A percentile compares a stretch with the other conserved stretches of the same genome.
Evolutionary conservation across 2,329 filamentous ascomycete genomes (phyloP).

Genomic region (Exophiala xenobiotica): DNA sequence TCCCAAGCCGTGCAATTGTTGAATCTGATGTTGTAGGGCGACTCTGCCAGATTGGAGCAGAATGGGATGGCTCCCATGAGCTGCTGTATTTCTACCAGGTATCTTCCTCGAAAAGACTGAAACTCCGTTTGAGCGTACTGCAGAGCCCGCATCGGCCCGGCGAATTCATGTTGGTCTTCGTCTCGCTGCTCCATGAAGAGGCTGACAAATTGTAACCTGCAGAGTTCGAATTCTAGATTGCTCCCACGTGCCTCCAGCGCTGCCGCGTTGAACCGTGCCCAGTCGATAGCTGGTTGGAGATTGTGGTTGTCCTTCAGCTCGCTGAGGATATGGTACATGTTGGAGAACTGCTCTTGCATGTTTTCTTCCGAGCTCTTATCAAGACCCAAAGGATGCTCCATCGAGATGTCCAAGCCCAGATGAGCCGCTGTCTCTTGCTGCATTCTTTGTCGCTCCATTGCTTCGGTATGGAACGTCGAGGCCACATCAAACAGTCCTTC

Average conservation of each 20-base stretch:
- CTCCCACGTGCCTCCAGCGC: slow-evolving; percentile 78
- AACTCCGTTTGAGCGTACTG: slow-evolving; percentile 76
- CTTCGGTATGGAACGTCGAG: slow-evolving; percentile 76
- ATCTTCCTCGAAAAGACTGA: slow-evolving; percentile 68
- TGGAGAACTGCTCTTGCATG: slow-evolving; percentile 70
- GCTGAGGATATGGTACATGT: slow-evolving; percentile 88
- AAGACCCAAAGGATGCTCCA: slow-evolving; percentile 27
- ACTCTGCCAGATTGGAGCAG: slow-evolving; percentile 68
- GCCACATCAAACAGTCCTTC: slow-evolving; percentile 92
- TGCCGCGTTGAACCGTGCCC: slow-evolving; percentile 71
- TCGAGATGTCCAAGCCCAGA: slow-evolving; percentile 32
- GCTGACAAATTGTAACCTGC: slow-evolving; percentile 84
- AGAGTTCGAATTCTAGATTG: slow-evolving; percentile 93
- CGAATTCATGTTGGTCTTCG: slow-evolving; percentile 37
- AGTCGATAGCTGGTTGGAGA: slow-evolving; percentile 78
- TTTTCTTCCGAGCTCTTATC: slow-evolving; percentile 42
- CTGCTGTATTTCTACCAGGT: slow-evolving; percentile 75
- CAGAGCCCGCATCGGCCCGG: slow-evolving; percentile 63
- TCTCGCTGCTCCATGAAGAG: slow-evolving; percentile 69
- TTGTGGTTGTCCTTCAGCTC: slow-evolving; percentile 70
- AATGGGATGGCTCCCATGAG: slow-evolving; percentile 80
- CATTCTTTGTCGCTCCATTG: slow-evolving; percentile 30
- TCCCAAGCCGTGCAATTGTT: slow-evolving; percentile 73
- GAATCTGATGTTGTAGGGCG: slow-evolving; percentile 79
- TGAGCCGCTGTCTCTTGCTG: slow-evolving; percentile 36